A percentile compares a stretch with the other conserved stretches of the same genome.
Evolutionary conservation across 495 filamentous ascomycete genomes (phyloP).

Genomic region (Aspergillus ostianus): DNA sequence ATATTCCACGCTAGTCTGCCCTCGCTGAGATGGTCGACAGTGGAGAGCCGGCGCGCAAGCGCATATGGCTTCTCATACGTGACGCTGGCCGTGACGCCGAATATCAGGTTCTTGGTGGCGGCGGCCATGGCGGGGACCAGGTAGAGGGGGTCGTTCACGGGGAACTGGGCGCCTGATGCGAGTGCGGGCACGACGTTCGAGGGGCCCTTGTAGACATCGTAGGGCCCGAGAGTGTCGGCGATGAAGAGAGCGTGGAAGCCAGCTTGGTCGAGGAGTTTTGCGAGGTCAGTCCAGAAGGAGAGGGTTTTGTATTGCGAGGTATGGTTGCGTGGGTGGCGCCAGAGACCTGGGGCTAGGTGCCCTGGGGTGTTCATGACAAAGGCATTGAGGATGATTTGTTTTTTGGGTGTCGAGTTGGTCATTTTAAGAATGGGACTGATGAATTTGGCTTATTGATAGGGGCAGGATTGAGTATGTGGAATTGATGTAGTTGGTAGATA

Average conservation of each 20-base stretch:
- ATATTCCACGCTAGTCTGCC: constrained; percentile 60
- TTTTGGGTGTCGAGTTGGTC: constrained; percentile 30
- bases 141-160: constrained; percentile 45
- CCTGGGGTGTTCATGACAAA: constrained; percentile 56
- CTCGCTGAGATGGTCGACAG: constrained; percentile 57
- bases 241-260: constrained; percentile 64
- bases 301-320: constrained; percentile 50
- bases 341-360: constrained; percentile 56
- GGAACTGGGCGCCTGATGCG: constrained; percentile 32
- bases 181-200: constrained; percentile 27
- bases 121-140: constrained; percentile 55
- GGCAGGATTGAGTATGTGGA: no score
- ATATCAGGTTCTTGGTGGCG: constrained; percentile 52
- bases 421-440: not conserved
- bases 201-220: constrained; percentile 37
- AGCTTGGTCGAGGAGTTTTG: constrained; percentile 55
- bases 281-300: constrained; percentile 57
- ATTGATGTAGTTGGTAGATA: no score
- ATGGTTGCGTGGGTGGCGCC: constrained; percentile 54
- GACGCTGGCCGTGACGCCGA: constrained; percentile 49
- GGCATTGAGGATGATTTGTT: constrained; percentile 57
- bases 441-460: not conserved
- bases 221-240: constrained; percentile 44
- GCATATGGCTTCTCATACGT: constrained; percentile 63
- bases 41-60: constrained; percentile 55